Evolutionary conservation across 768 basidiomycete genomes (phyloP), one percentile per base, ranked within the genome.

Genomic region (Cubamyces sp.): DNA sequence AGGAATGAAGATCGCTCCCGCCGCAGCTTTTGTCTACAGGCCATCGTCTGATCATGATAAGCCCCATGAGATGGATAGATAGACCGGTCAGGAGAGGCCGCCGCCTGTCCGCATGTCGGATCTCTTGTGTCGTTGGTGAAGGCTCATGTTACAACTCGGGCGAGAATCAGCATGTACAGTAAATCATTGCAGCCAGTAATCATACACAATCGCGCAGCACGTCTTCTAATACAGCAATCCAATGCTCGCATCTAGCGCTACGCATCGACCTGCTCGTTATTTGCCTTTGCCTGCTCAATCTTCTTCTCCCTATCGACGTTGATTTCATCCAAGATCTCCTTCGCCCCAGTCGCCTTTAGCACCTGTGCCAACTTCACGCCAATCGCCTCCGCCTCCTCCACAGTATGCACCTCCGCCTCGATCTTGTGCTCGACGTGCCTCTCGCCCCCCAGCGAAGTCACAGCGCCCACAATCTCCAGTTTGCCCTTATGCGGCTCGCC

Each of bases 291-390:
- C 59, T 64, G 60, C 30, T 65, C 61, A 14, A 72, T 69, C 28
- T 65, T 57, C 62, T 51, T 68, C 61, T 67, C 81, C 64, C 90
- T 80, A 69, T 92, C 88, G 55, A 70, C 72, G n/a, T 84, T 89
- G 67, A 99, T 91, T 57, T 92, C 91, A 41, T 92, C 87, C 72
- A 99, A 71, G 66, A 99, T 91, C 62, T 80, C 81, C 68, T 80
- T 83, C 19, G 91, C 96, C 0, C 96, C 96, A 1, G 74, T 78
- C 9, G 82, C 82, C 46, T 90, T 81, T 58, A 99, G 73, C 7
- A 76, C 74, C 64, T 74, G 75, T 4, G 92, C 97, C 37, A 96
- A 76, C 48, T 75, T 78, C 46, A 75, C 79, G 7, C 96, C 96
- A 30, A 92, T 69, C 42, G 71, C 76, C 72, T 93, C 91, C 0